Evolutionary conservation across 805 yeast species (phyloP).

Genomic region (Candida rishiriensis): DNA sequence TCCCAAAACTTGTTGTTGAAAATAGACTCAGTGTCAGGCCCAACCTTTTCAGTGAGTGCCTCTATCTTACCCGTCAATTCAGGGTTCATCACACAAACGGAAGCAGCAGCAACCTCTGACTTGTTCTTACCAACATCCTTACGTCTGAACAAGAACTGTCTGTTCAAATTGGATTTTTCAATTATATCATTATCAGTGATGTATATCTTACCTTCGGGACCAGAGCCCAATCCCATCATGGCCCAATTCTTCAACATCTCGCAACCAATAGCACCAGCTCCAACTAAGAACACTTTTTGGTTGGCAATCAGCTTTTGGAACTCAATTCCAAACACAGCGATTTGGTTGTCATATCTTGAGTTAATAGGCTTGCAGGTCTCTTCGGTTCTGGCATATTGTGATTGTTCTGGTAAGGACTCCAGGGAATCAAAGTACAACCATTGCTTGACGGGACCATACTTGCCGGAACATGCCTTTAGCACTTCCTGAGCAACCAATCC

Average conservation of each 20-base stretch:
- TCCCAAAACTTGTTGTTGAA: slow-evolving; percentile 87
- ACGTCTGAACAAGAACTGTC: slow-evolving; percentile 94
- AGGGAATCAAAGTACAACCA: slow-evolving; percentile 90
- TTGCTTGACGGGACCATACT: slow-evolving; percentile 90
- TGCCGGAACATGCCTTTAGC: slow-evolving; percentile 90
- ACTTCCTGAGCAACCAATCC: slow-evolving; percentile 97
- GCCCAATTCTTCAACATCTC: slow-evolving; percentile 99
- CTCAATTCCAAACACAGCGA: slow-evolving; percentile 85
- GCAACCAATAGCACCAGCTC: slow-evolving; percentile 98
- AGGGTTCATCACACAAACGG: slow-evolving; percentile 83
- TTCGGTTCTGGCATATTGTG: slow-evolving; percentile 56
- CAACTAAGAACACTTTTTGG: slow-evolving; percentile 83
- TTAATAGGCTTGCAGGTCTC: slow-evolving; percentile 71
- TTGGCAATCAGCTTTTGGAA: slow-evolving; percentile 73
- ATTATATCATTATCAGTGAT: slow-evolving; percentile 94
- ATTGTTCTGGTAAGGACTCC: slow-evolving; percentile 74
- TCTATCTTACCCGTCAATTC: slow-evolving; percentile 74
- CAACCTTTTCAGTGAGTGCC: slow-evolving; percentile 81
- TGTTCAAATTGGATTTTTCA: slow-evolving; percentile 91
- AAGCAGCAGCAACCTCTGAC: slow-evolving; percentile 84
- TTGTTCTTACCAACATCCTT: slow-evolving; percentile 90
- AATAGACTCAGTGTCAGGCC: slow-evolving; percentile 84
- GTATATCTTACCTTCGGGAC: slow-evolving; percentile 76
- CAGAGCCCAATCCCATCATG: slow-evolving; percentile 89
- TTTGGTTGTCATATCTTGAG: slow-evolving; percentile 89